Evolutionary conservation across 23 red algal species (phyloP).

Genomic region (Gracilaria gracilis): DNA sequence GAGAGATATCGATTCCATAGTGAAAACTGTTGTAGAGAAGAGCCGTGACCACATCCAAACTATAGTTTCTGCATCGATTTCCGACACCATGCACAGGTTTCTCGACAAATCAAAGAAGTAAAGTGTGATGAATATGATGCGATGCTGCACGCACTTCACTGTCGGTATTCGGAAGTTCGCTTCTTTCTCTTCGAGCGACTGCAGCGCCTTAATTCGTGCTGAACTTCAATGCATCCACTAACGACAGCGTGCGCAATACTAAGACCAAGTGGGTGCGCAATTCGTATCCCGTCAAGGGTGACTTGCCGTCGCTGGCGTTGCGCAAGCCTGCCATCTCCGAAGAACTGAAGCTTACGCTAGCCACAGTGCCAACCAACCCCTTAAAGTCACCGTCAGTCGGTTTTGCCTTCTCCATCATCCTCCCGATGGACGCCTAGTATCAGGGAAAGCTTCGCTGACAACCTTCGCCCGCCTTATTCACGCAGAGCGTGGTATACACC

Average conservation of each 20-base stretch:
- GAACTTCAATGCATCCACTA: background rate
- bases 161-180: too few species aligned
- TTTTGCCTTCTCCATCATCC: background rate
- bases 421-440: constrained; percentile 36
- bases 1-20: too few species aligned
- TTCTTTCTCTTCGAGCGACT: too few species aligned
- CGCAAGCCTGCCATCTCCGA: background rate
- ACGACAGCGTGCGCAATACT: background rate
- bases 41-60: too few species aligned
- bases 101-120: too few species aligned
- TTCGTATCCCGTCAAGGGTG: background rate
- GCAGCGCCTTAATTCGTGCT: constrained; percentile 47
- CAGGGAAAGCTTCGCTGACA: constrained; percentile 72
- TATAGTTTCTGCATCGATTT: too few species aligned
- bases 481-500: too few species aligned
- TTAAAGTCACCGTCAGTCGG: background rate
- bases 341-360: background rate
- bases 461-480: too few species aligned
- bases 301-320: background rate
- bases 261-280: background rate
- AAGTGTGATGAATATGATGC: too few species aligned
- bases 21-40: too few species aligned
- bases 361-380: background rate
- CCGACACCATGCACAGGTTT: too few species aligned
- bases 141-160: too few species aligned